A percentile compares a stretch with the other conserved stretches of the same genome.
phyloP scores from a whole-genome alignment of 179 eudicot species.

The Patellifolia procumbens region DNA sequence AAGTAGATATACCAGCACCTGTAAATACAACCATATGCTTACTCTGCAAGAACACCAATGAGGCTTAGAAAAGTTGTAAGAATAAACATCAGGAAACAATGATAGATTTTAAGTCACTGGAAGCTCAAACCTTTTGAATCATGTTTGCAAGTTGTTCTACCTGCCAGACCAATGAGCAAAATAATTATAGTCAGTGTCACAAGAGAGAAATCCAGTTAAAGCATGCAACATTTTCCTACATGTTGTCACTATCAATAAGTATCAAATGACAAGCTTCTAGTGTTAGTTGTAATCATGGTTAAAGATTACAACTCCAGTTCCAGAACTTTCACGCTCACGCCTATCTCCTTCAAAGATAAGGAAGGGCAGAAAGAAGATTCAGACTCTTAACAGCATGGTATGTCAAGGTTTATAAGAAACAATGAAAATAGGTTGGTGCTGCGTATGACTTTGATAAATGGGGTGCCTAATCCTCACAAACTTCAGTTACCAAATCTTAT shows the following conservation, averaged over 20 bases:
- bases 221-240: not conserved
- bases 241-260: not conserved
- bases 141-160: conserved; percentile 71
- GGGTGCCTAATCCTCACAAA: too few relatives aligned
- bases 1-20: conserved; percentile 98
- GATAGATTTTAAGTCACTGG: conserved; percentile 7
- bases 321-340: too few relatives aligned
- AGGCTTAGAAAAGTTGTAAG: not conserved
- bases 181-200: conserved; percentile 18
- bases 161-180: conserved; percentile 45
- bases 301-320: not conserved
- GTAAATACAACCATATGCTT: conserved; percentile 94
- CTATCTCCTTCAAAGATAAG: not conserved
- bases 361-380: not conserved
- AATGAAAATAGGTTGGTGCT: too few relatives aligned
- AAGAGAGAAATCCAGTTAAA: conserved; percentile 7
- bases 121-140: conserved; percentile 68
- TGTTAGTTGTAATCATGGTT: not conserved
- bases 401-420: not conserved
- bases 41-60: conserved; percentile 58
- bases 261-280: not conserved
- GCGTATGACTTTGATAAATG: too few relatives aligned
- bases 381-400: not conserved
- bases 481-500: too few relatives aligned
- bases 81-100: not conserved